A percentile compares a stretch with the other conserved stretches of the same genome.
These are phyloP conservation scores for Ophiocordyceps robertsii DNA, from an alignment of 2,329 filamentous ascomycete species.

Conservation along the genomic window DNA sequence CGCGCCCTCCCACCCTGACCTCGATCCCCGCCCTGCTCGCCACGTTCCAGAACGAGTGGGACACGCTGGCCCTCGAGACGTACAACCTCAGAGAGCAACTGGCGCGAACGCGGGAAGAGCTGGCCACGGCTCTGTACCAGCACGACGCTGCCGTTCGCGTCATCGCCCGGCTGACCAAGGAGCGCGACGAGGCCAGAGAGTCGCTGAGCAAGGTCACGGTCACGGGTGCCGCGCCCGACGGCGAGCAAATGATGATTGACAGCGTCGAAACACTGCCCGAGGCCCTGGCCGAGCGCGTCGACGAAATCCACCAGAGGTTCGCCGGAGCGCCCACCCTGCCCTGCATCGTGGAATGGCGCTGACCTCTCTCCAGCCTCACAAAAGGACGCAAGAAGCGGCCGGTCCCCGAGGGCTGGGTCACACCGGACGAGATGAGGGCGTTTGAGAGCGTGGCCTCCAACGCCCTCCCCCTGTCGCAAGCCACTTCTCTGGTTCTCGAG, in stretches of 20 bases:
- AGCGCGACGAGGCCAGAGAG: conserved; percentile 84
- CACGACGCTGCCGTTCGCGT: conserved; percentile 95
- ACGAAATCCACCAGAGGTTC: conserved; percentile 68
- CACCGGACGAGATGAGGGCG: conserved; percentile 50
- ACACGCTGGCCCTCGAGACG: conserved; percentile 79
- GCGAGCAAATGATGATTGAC: conserved; percentile 91
- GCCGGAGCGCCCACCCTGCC: conserved; percentile 43
- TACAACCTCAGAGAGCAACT: conserved; percentile 86
- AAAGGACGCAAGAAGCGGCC: conserved; percentile 83
- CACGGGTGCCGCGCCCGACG: conserved; percentile 40
- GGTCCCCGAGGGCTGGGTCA: conserved; percentile 74
- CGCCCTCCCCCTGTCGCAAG: conserved; percentile 31
- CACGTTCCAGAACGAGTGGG: conserved; percentile 98
- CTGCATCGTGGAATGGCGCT: background rate
- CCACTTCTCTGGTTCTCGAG: conserved; percentile 34
- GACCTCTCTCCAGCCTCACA: conserved; percentile 47
- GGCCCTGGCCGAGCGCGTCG: conserved; percentile 56
- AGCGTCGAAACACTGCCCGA: conserved; percentile 58
- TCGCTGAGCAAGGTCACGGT: conserved; percentile 78
- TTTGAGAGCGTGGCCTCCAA: conserved; percentile 32
- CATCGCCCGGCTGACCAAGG: conserved; percentile 78
- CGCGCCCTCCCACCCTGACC: conserved; percentile 82
- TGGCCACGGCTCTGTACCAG: conserved; percentile 88
- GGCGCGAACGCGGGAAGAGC: conserved; percentile 79
- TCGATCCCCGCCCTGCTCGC: conserved; percentile 91